These are phyloP conservation scores for Echria macrotheca DNA, from an alignment of 495 filamentous ascomycete species.

Conservation along the genomic window DNA sequence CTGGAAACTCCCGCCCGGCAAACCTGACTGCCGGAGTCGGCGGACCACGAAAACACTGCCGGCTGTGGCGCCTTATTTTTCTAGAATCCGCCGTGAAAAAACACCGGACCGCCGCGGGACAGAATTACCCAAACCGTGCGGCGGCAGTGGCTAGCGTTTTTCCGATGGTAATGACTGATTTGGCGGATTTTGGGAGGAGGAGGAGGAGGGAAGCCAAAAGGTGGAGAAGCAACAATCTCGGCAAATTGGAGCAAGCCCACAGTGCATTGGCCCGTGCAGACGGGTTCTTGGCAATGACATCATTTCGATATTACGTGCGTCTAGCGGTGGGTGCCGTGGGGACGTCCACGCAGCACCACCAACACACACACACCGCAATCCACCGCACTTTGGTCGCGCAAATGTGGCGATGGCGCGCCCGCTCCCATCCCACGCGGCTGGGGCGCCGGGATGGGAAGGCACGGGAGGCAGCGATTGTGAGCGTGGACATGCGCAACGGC, in stretches of 20 bases:
- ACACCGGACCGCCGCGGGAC: too few species aligned
- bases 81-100: too few species aligned
- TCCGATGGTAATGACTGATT: not conserved
- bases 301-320: conserved; percentile 8
- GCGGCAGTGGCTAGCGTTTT: not conserved
- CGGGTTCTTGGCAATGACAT: conserved; percentile 8
- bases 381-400: not conserved
- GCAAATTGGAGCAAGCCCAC: not conserved
- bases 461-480: too few species aligned
- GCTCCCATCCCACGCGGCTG: too few species aligned
- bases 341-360: not conserved
- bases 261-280: not conserved
- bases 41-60: too few species aligned
- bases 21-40: too few species aligned
- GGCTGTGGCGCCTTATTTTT: too few species aligned
- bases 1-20: too few species aligned
- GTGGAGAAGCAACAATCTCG: conserved; percentile 2
- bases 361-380: not conserved
- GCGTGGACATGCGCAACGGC: too few species aligned
- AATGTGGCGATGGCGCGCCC: not conserved
- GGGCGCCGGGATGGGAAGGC: too few species aligned
- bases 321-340: too few species aligned
- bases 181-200: too few species aligned
- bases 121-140: not conserved
- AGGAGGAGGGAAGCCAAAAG: not conserved